Conservation (phyloP, 352 stramenopile genomes). For the Phytophthora agathidicida region DNA sequence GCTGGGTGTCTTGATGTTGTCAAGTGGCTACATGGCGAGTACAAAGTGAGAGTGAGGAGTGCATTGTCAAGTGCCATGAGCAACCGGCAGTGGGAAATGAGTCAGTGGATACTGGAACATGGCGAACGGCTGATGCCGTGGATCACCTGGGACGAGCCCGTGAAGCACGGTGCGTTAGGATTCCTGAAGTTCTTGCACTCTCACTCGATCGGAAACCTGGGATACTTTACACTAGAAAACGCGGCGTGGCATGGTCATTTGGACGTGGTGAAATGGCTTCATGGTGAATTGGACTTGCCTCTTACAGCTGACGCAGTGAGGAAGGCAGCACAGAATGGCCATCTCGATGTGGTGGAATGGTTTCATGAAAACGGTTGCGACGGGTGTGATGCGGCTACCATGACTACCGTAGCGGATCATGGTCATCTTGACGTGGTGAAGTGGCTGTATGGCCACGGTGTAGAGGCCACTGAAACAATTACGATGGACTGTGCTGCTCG, state of each 20-base stretch:
- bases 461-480: conserved; percentile 1
- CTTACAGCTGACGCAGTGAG: conserved; percentile 19
- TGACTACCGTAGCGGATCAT: conserved; percentile 14
- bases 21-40: conserved; percentile 24
- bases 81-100: conserved; percentile 20
- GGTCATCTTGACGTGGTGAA: conserved; percentile 25
- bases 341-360: conserved; percentile 29
- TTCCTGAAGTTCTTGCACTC: conserved; percentile 29
- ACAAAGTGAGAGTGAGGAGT: conserved; percentile 6
- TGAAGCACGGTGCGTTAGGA: conserved; percentile 17
- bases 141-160: conserved; percentile 27
- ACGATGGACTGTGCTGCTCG: conserved; percentile 25
- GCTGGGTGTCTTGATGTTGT: conserved; percentile 19
- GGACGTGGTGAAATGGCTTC: conserved; percentile 30
- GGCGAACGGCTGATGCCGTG: conserved; percentile 19
- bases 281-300: neutral
- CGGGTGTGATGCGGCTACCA: conserved; percentile 15
- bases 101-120: conserved; percentile 27
- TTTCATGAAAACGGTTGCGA: conserved; percentile 23
- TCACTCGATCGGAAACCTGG: conserved; percentile 10
- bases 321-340: conserved; percentile 24
- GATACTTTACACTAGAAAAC: conserved; percentile 21
- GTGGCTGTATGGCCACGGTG: conserved; percentile 20
- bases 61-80: conserved; percentile 20
- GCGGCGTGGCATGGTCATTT: conserved; percentile 27